Conservation (phyloP, 2,329 filamentous ascomycete species). For the Xylaria arbuscula region DNA sequence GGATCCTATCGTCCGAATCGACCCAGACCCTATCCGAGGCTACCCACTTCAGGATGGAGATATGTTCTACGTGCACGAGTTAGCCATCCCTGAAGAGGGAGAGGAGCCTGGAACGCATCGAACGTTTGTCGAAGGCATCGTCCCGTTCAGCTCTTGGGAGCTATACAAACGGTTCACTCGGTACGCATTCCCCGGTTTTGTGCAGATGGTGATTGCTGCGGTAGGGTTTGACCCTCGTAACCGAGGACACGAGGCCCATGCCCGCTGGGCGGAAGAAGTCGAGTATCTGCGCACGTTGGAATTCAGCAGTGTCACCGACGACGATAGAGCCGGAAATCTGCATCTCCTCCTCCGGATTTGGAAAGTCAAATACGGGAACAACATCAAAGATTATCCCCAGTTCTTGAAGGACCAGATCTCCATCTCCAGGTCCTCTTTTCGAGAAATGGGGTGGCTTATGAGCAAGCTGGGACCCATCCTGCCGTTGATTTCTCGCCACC, state of each 20-base stretch:
- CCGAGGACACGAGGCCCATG: no score
- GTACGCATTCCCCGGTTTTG: slow-evolving; percentile 21
- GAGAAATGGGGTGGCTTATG: slow-evolving; percentile 34
- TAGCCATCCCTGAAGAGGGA: slow-evolving; percentile 6
- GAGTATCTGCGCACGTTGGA: neutral
- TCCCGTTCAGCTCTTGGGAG: slow-evolving; percentile 31
- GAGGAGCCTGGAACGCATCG: neutral
- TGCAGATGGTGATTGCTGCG: slow-evolving; percentile 27
- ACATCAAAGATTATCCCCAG: neutral
- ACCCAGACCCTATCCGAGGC: neutral
- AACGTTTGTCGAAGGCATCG: slow-evolving; percentile 32
- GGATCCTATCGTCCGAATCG: slow-evolving; percentile 29
- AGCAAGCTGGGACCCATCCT: slow-evolving; percentile 1
- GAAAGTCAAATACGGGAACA: slow-evolving; percentile 9
- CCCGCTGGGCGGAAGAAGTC: neutral
- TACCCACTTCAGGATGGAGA: neutral
- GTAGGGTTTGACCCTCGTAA: slow-evolving; percentile 23
- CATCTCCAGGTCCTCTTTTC: slow-evolving; percentile 14
- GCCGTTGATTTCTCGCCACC: fast-evolving
- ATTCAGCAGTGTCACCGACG: neutral
- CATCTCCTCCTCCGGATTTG: slow-evolving; percentile 9
- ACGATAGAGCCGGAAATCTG: neutral
- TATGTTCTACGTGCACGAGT: slow-evolving; percentile 13
- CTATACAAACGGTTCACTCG: slow-evolving; percentile 18
- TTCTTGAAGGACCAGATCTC: slow-evolving; percentile 22